phyloP scores from a whole-genome alignment of 2,329 filamentous ascomycete genomes.

The Trichoderma gracile region DNA sequence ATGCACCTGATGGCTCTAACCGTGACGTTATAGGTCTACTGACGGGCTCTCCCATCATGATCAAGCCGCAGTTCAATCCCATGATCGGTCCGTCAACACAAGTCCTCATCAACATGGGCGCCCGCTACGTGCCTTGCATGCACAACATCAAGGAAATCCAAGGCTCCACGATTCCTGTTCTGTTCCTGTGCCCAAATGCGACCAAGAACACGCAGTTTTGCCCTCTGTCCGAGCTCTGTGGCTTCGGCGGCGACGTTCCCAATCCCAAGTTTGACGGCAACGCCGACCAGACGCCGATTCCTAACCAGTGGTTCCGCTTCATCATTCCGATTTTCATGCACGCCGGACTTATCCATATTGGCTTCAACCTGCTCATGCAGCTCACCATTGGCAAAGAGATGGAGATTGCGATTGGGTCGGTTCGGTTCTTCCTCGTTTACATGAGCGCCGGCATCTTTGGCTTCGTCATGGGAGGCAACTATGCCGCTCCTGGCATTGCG shows the following conservation, averaged over 20 bases:
- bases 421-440: slow-evolving; percentile 89
- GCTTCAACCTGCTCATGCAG: slow-evolving; percentile 91
- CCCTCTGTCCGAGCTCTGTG: slow-evolving; percentile 76
- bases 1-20: slow-evolving; percentile 17
- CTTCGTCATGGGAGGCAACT: slow-evolving; percentile 93
- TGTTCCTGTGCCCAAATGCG: slow-evolving; percentile 80
- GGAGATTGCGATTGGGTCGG: slow-evolving; percentile 82
- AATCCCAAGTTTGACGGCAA: slow-evolving; percentile 62
- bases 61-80: slow-evolving; percentile 84
- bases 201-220: slow-evolving; percentile 65
- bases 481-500: slow-evolving; percentile 75
- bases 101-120: slow-evolving; percentile 95
- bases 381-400: slow-evolving; percentile 89
- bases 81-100: slow-evolving; percentile 95
- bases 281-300: slow-evolving; percentile 56
- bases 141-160: slow-evolving; percentile 72
- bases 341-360: slow-evolving; percentile 90
- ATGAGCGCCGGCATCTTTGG: slow-evolving; percentile 91
- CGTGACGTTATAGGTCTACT: slow-evolving; percentile 56
- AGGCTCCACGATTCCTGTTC: slow-evolving; percentile 47
- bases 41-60: slow-evolving; percentile 77
- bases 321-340: slow-evolving; percentile 95
- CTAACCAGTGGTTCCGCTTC: slow-evolving; percentile 96
- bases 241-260: slow-evolving; percentile 70
- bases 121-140: slow-evolving; percentile 92